Base-by-base conservation (phyloP, 768 basidiomycete genomes). In the Stropharia rugosoannulata region DNA sequence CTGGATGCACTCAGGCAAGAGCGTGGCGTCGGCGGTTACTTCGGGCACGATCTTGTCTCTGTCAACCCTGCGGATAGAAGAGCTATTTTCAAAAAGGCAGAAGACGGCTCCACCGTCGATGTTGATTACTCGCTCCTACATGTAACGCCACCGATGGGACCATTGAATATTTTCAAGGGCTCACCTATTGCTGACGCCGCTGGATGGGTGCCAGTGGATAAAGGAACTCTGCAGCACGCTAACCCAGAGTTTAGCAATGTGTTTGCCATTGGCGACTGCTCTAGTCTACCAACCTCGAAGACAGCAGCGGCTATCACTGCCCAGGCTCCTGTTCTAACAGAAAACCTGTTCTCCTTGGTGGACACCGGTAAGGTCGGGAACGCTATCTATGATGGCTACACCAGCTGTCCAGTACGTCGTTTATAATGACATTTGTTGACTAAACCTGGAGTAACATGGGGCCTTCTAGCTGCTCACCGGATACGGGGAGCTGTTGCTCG, bases 261-360 rank as follows among this genome's bases (percentile, higher is more conserved):
- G 29, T 98, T 95, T 70, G 80, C 92, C 7, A 66, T 98, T 10
- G 96, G 96, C n/a, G 96, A 99, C 67, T 90, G 90, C 64, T 90
- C 92, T 19, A 90, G 87, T 36, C 72, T 97, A 27, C 96, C 96
- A 7, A 98, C 94, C 25, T 93, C 91, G 70, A 99, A 96, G 80
- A 99, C 96, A 0, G 93, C 90, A 0, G 95, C 96, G 12, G 96
- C 95, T 5, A 89, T 98, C 64, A 93, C 91, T 2, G 85, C 84
- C 0, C 93, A 99, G 70, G 86, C 90, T 1, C 96, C 96, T 10
- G 87, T 99, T 4, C 79, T 98, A 43, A 83, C 87, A 1, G 91
- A 98, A 72, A 98, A 98, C 72, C 57, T 98, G 37, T 87, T 85
- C 69, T 84, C 85, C 25, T 73, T 89, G 32, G 73, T 93, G 67